A percentile compares a stretch with the other conserved stretches of the same genome.
phyloP scores from a whole-genome alignment of 768 basidiomycete species.

The Sporobolomyces pararoseus region DNA sequence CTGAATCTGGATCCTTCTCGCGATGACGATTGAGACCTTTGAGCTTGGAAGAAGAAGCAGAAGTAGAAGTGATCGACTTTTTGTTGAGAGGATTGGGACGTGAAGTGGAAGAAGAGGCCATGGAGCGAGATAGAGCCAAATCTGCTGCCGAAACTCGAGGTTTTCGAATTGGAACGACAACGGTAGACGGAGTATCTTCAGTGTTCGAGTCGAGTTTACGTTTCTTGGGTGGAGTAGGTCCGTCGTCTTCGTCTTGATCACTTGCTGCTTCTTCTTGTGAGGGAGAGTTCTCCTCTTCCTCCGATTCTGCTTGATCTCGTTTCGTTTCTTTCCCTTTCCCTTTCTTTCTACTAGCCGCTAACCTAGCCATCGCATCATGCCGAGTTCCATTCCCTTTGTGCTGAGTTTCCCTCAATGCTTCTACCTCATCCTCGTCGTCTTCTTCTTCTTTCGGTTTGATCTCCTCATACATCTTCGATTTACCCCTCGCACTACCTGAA shows the following conservation, averaged over 20 bases:
- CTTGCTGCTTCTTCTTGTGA: too few species aligned
- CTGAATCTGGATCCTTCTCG: too few species aligned
- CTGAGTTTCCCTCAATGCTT: not conserved
- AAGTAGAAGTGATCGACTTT: not conserved
- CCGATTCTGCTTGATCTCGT: not conserved
- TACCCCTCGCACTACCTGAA: too few species aligned
- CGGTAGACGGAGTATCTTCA: not conserved
- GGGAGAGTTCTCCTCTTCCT: not conserved
- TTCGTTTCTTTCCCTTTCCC: not conserved
- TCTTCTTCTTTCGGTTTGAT: not conserved
- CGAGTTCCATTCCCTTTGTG: too few species aligned
- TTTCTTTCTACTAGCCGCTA: too few species aligned
- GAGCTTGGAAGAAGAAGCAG: too few species aligned
- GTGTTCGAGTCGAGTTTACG: not conserved
- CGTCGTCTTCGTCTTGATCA: not conserved
- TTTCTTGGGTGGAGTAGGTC: conserved; percentile 10
- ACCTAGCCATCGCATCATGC: too few species aligned
- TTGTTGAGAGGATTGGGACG: too few species aligned
- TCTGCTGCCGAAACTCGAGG: conserved; percentile 17
- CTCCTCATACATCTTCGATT: not conserved
- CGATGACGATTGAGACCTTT: too few species aligned
- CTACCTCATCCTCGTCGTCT: not conserved
- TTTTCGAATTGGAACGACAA: not conserved
- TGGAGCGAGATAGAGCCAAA: conserved; percentile 9
- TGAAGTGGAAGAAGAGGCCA: not conserved